A percentile compares a stretch with the other conserved stretches of the same genome.
Conservation (phyloP, 176 grass and related monocot species). For the Microstegium vimineum region DNA sequence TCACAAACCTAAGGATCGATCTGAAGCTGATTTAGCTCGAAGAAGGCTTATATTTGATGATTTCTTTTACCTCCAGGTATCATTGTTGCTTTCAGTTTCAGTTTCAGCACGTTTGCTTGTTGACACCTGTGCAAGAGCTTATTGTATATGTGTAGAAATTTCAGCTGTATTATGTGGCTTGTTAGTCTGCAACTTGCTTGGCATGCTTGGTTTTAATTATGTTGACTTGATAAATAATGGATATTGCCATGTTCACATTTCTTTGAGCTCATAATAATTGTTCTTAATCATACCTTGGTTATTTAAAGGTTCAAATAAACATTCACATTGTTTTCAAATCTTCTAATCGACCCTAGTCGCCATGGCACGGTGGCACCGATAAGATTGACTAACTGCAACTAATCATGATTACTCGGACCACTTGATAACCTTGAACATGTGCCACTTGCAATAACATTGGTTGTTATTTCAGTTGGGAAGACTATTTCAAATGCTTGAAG, state of each 20-base stretch:
- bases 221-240: constrained; percentile 15
- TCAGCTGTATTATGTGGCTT: constrained; percentile 14
- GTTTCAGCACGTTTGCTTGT: neutral
- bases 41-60: constrained; percentile 97
- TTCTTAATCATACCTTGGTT: neutral
- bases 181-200: neutral
- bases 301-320: neutral
- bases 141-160: constrained; percentile 12
- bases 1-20: constrained; percentile 66
- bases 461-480: constrained; percentile 71
- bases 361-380: neutral
- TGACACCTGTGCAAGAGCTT: constrained; percentile 10
- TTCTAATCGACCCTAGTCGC: neutral
- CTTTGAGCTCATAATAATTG: constrained; percentile 21
- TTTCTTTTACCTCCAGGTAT: constrained; percentile 99
- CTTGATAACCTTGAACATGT: constrained; percentile 1
- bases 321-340: neutral
- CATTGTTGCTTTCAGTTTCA: neutral
- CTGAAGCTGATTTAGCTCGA: constrained; percentile 91
- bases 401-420: neutral
- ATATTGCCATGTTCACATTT: neutral
- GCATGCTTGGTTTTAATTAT: constrained; percentile 20
- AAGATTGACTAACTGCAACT: neutral
- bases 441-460: constrained; percentile 3
- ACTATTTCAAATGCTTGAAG: constrained; percentile 93